Evolutionary conservation across 1,284 basidiomycete species (phyloP).

Genomic region (Marasmius oreades): DNA sequence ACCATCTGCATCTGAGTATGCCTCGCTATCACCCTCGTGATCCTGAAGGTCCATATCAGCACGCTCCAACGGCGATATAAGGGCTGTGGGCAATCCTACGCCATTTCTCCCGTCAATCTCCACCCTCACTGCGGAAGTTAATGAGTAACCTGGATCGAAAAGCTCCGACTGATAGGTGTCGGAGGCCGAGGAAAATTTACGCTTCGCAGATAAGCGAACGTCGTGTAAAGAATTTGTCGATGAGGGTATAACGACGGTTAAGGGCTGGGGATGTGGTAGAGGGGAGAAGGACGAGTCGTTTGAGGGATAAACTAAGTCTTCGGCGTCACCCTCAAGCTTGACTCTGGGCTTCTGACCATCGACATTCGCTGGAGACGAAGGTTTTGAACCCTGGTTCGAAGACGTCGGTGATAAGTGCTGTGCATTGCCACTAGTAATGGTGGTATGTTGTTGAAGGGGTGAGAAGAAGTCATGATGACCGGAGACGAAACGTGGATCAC

Average conservation of each 20-base stretch:
- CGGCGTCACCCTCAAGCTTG: neutral
- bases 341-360: neutral
- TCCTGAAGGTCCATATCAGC: slow-evolving; percentile 3
- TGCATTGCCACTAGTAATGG: neutral
- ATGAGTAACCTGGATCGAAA: neutral
- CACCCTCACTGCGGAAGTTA: neutral
- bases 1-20: slow-evolving; percentile 19
- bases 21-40: slow-evolving; percentile 9
- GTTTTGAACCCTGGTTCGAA: neutral
- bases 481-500: neutral
- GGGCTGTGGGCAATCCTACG: neutral
- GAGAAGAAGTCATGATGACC: neutral
- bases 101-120: neutral
- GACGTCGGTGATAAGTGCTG: neutral
- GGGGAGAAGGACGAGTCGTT: neutral
- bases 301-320: neutral
- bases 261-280: neutral
- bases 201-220: neutral
- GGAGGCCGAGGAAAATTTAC: neutral
- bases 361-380: neutral
- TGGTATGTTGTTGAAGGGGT: neutral
- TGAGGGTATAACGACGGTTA: neutral
- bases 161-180: neutral
- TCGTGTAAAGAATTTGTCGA: neutral
- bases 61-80: neutral